Evolutionary conservation across 345 rosid species (phyloP), one percentile per base, ranked within the genome.

Genomic region (Populus deltoides): DNA sequence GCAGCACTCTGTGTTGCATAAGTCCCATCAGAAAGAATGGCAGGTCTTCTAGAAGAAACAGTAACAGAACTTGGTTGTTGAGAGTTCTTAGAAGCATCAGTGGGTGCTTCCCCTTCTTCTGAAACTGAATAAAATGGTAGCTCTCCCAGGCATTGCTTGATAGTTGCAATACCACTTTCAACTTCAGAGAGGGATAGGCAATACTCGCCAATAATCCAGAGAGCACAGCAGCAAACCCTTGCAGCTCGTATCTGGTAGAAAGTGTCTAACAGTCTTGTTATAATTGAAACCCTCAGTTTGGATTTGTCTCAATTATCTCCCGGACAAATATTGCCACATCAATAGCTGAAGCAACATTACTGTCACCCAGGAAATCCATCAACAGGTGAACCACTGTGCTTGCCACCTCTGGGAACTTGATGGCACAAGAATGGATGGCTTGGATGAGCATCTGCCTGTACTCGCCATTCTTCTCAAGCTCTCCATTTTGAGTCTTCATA

Each of bases 1-100:
- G 94, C 98, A n/a, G 98, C 98, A 81, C 93, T 93, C 81, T 93
- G 97, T 43, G 96, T 90, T 16, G 97, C 96, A 79, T 93, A 93
- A 68, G 97, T 93, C 39, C 98, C 98, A 78, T 93, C 98, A 77
- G 98, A 88, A 76, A 93, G 98, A 85, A 93, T 85, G 55, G 93
- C 93, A 27, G 98, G 98, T 75, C 92, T 89, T 80, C 89, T 85
- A 62, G 98, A 91, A 80, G 98, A 93, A 38, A 88, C 90, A 73
- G 86, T 86, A 61, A 86, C 87, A 57, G 89, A 86, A 75, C 77
- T 88, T 35, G 86, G 86, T 63, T 89, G 91, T 72, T 81, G 96
- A 78, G 82, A 76, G 77, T 81, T 89, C 86, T 87, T 90, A 36
- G 90, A 80, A 78, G 93, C 59, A 79, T 93, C 93, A 63, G 89